Percentiles rank a stretch among this genome's conserved stretches.
Evolutionary conservation across 176 grass and related monocot genomes (phyloP).

Genomic region (Carex cristatella): DNA sequence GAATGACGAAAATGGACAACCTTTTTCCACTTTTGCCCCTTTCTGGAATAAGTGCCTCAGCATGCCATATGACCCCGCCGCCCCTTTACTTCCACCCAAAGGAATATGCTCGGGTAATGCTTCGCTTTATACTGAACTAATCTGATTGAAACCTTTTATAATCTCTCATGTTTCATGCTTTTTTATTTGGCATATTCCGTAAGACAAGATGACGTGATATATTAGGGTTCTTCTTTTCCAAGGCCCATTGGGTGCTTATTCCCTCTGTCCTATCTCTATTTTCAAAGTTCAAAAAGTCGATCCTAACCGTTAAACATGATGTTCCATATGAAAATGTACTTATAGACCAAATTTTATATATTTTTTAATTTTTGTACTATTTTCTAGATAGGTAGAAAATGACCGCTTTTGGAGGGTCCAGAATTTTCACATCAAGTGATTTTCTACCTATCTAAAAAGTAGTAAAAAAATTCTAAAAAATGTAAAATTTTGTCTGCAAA

Average conservation of each 20-base stretch:
- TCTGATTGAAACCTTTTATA: neutral
- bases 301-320: too few species aligned
- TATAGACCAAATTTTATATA: too few species aligned
- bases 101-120: constrained; percentile 61
- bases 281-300: too few species aligned
- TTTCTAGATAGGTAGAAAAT: too few species aligned
- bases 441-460: too few species aligned
- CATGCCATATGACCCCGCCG: constrained; percentile 69
- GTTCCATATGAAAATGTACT: too few species aligned
- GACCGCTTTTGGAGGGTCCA: too few species aligned
- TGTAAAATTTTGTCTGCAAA: too few species aligned
- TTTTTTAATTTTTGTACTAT: too few species aligned
- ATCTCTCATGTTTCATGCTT: neutral
- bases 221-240: constrained; percentile 8
- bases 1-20: constrained; percentile 47
- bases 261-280: neutral
- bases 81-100: constrained; percentile 84
- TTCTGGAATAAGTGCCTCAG: constrained; percentile 96
- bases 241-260: neutral
- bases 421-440: too few species aligned
- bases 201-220: neutral
- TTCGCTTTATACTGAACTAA: neutral
- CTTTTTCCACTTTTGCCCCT: constrained; percentile 70
- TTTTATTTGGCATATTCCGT: constrained; percentile 6
- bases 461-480: too few species aligned